Evolutionary conservation across 2,329 filamentous ascomycete genomes (phyloP).

Genomic region (Fusarium equiseti): DNA sequence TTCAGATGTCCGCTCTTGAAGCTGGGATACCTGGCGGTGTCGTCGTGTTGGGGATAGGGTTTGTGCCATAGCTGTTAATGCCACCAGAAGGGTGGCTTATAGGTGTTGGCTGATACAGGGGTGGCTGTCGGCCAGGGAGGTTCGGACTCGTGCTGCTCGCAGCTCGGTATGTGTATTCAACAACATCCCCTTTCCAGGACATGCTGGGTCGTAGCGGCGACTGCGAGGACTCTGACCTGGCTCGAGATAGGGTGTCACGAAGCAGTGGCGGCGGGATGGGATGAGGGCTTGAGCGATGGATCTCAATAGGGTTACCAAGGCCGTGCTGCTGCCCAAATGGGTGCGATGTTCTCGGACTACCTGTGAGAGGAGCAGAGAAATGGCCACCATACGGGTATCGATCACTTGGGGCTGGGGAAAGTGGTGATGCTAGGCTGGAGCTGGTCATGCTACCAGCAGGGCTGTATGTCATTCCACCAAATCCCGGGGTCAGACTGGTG

Average conservation of each 20-base stretch:
- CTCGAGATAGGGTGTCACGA: conserved; percentile 67
- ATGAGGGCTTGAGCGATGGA: conserved; percentile 61
- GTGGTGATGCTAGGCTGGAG: conserved; percentile 68
- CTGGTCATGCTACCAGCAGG: conserved; percentile 63
- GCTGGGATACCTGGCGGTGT: conserved; percentile 15
- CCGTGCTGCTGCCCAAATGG: conserved; percentile 65
- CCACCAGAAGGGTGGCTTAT: conserved; percentile 49
- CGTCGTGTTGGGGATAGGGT: conserved; percentile 11
- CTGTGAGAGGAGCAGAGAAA: conserved; percentile 60
- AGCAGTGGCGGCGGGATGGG: conserved; percentile 70
- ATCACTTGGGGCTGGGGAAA: conserved; percentile 67
- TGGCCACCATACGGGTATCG: conserved; percentile 66
- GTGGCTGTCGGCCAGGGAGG: conserved; percentile 60
- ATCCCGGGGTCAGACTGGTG: conserved; percentile 74
- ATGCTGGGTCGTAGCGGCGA: conserved; percentile 70
- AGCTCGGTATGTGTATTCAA: conserved; percentile 68
- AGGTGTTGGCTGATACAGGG: conserved; percentile 64
- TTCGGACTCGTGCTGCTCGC: conserved; percentile 61
- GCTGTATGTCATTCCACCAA: conserved; percentile 75
- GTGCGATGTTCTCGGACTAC: conserved; percentile 63
- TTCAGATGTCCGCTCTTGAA: conserved; percentile 6
- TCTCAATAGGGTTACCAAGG: conserved; percentile 60
- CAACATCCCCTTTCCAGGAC: conserved; percentile 72
- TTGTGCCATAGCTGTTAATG: conserved; percentile 20
- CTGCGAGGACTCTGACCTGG: conserved; percentile 68